These are phyloP conservation scores for Colletotrichum incanum DNA, from an alignment of 2,329 filamentous ascomycete species.

Conservation along the genomic window DNA sequence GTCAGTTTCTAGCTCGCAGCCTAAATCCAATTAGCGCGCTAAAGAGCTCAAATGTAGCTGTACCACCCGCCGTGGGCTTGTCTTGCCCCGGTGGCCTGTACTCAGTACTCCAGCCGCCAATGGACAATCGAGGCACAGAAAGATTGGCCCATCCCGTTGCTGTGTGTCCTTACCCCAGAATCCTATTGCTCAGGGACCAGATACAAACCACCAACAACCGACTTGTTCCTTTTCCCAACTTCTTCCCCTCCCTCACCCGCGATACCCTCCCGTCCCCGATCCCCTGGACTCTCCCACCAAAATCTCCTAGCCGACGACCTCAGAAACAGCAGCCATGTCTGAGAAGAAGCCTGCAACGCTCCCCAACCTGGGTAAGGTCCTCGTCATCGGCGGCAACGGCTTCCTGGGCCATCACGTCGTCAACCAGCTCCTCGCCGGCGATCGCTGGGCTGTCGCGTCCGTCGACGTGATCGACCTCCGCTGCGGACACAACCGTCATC, in stretches of 20 bases:
- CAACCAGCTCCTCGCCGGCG: conserved; percentile 74
- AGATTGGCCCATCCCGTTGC: conserved; percentile 29
- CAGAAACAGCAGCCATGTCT: conserved; percentile 36
- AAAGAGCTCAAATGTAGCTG: conserved; percentile 25
- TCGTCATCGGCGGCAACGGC: conserved; percentile 87
- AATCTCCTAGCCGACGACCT: not conserved
- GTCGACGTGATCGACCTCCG: conserved; percentile 82
- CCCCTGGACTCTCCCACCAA: not conserved
- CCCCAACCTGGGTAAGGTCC: conserved; percentile 74
- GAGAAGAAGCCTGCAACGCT: conserved; percentile 51
- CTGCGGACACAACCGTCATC: conserved; percentile 78
- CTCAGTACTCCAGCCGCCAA: conserved; percentile 23
- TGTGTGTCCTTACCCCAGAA: conserved; percentile 24
- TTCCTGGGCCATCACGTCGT: conserved; percentile 90
- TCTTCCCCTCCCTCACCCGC: not conserved
- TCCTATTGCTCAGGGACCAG: conserved; percentile 19
- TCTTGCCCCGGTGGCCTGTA: not conserved
- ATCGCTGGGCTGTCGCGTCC: conserved; percentile 60
- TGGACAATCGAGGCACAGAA: conserved; percentile 20
- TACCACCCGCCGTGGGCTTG: not conserved
- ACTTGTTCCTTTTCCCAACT: conserved; percentile 12
- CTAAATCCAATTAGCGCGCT: conserved; percentile 34
- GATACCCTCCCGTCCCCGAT: conserved; percentile 2
- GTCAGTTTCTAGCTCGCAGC: conserved; percentile 18
- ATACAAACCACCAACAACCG: conserved; percentile 12